Evolutionary conservation across 345 rosid species (phyloP), one percentile per base, ranked within the genome.

Genomic region (Camelina laxa): DNA sequence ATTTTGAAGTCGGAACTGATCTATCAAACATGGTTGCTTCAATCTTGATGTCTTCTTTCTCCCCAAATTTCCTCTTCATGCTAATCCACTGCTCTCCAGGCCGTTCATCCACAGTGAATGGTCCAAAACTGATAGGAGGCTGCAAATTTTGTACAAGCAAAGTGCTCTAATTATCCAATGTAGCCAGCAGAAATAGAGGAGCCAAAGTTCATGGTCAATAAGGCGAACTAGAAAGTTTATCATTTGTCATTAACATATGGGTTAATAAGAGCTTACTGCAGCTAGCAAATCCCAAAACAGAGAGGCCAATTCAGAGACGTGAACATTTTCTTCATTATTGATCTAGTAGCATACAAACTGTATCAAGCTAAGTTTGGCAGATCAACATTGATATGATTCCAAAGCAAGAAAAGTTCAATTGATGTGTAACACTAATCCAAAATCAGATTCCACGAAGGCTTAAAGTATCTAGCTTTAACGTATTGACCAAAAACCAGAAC

Each of bases 31-130:
- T 85, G 49, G 96, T 94, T 39, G 90, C 97, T 82, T 91, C 98
- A 15, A 95, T 80, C 48, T 78, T 87, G 60, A 95, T 86, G 61
- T 87, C 90, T 76, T 90, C 97, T 10, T 72, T 83, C n/a, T 75
- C 88, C 15, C 84, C 83, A 72, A 76, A 91, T 74, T 70, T 87
- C 50, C 89, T 84, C 57, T 62, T 82, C 86, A 95, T 66, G 70
- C 81, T 84, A 75, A 92, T 81, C 97, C 99, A 95, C n/a, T 87
- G 97, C 81, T 95, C 93, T 50, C 99, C 97, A 21, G 90, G 83
- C 31, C 80, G 84, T 60, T 89, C 90, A 66, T 90, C 85, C 9
- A 92, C 58, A 4, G 74, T 74, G 79, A 88, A 95, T 17, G 89
- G 83, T 51, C 80, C 83, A 31, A 74, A 88, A 75, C 75, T 63